Base-by-base conservation (phyloP, 805 yeast genomes). In the Myxozyma geophila region DNA sequence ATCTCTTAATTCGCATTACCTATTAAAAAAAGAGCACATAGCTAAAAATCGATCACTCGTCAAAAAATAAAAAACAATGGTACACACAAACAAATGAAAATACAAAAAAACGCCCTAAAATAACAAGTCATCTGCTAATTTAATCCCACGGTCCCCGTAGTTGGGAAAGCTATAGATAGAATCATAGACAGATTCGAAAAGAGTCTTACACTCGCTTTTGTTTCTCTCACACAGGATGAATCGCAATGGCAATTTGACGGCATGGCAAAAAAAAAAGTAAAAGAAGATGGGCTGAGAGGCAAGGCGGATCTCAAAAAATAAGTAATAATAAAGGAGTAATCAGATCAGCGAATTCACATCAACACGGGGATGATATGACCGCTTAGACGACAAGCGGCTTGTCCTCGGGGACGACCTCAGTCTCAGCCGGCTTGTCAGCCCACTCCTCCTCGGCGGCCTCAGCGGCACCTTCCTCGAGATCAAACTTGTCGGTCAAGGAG, bases 401-500 rank as follows among this genome's bases (percentile, higher is more conserved):
- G 19, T 50, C 28, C 55, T 57, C 55, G 23, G 35, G 28, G 19
- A 40, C 8, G 46, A 3, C 28, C 47, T 40, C 53, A 13, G 44
- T 41, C 53, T 28, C 44, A 13, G 46, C 54, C 44, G 54, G 55
- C 60, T 41, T 41, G 40, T 48, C 55, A n/a, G 53, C 53, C 60
- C 53, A 47, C 51, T 58, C 60, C 50, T 48, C 55, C 39, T 44
- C 58, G 40, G 58, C 54, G 15, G 46, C 54, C 48, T 53, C 54
- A 7, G 47, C 50, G 17, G 44, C 61, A 51, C 55, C 65, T 21
- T 64, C 68, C 51, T 64, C 68, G 47, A 58, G 63, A 15, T 59
- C 64, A 44, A 41, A 54, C 41, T 37, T 37, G 53, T 41, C 35
- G 55, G 60, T 49, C 54, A 66, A 50, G 12, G 69, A 66, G 74